phyloP scores from a whole-genome alignment of 2,329 filamentous ascomycete species.

The Trichoderma guizhouense region DNA sequence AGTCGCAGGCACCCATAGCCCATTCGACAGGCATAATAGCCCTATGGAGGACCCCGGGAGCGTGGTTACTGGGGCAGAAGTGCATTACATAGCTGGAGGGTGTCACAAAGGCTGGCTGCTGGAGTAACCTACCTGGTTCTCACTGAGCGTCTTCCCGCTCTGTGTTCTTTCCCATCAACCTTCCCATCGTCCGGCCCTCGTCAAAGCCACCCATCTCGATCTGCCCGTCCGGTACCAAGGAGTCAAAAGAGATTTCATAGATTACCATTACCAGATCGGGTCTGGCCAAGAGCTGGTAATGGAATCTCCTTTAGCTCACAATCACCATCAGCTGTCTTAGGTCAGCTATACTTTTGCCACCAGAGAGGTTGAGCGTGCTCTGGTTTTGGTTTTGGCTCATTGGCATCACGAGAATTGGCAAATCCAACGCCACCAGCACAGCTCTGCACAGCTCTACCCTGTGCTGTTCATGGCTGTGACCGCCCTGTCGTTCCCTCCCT shows the following conservation, averaged over 20 bases:
- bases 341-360: constrained; percentile 18
- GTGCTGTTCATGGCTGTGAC: constrained; percentile 34
- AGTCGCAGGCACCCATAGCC: not conserved
- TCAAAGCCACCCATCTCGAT: constrained; percentile 1
- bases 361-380: not conserved
- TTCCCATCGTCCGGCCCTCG: not conserved
- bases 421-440: constrained; percentile 8
- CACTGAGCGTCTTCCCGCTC: not conserved
- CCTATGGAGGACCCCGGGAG: constrained; percentile 14
- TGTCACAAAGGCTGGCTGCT: constrained; percentile 8
- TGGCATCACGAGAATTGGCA: not conserved
- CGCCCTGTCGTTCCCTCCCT: constrained; percentile 27
- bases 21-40: constrained; percentile 18
- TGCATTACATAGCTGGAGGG: constrained; percentile 2
- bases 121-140: not conserved
- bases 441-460: not conserved
- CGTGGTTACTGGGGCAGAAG: constrained; percentile 8
- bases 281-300: constrained; percentile 13
- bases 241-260: constrained; percentile 4
- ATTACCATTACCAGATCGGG: constrained; percentile 9
- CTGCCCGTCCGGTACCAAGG: not conserved
- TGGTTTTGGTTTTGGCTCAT: not conserved
- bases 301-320: not conserved
- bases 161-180: constrained; percentile 1
- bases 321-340: constrained; percentile 14